A percentile compares a stretch with the other conserved stretches of the same genome.
Evolutionary conservation across 2,329 filamentous ascomycete genomes (phyloP).

Genomic region (Aspergillus tubingensis): DNA sequence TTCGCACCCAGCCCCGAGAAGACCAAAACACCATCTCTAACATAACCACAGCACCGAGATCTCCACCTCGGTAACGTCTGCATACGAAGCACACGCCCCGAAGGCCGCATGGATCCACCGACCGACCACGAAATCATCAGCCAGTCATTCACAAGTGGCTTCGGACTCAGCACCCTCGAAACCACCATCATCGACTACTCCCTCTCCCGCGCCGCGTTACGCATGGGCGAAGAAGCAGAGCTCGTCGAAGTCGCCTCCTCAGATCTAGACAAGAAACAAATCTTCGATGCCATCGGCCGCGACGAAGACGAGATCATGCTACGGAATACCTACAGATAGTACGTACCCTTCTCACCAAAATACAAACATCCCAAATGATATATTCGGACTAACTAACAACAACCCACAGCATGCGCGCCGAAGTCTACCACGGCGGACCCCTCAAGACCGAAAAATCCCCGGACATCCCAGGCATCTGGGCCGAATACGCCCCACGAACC

Average conservation of each 20-base stretch:
- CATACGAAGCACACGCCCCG: conserved; percentile 44
- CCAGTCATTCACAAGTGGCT: conserved; percentile 39
- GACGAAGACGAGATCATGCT: conserved; percentile 45
- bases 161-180: conserved; percentile 58
- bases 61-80: conserved; percentile 69
- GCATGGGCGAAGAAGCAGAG: conserved; percentile 25
- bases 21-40: conserved; percentile 13
- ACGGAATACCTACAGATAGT: conserved; percentile 47
- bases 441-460: conserved; percentile 39
- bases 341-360: conserved; percentile 19
- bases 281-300: conserved; percentile 45
- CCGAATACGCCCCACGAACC: conserved; percentile 58
- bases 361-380: conserved; percentile 2
- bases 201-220: conserved; percentile 61
- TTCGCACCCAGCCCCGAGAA: conserved; percentile 16
- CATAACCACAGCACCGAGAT: conserved; percentile 56
- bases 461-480: conserved; percentile 51
- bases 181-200: conserved; percentile 70
- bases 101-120: conserved; percentile 36
- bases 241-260: conserved; percentile 40
- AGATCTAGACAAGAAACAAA: conserved; percentile 46
- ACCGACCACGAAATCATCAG: conserved; percentile 33
- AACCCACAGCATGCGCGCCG: conserved; percentile 39
- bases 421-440: conserved; percentile 49
- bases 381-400: not conserved